A percentile compares a stretch with the other conserved stretches of the same genome.
Conservation (phyloP, 1,284 basidiomycete genomes). For the Ganoderma meredithae region DNA sequence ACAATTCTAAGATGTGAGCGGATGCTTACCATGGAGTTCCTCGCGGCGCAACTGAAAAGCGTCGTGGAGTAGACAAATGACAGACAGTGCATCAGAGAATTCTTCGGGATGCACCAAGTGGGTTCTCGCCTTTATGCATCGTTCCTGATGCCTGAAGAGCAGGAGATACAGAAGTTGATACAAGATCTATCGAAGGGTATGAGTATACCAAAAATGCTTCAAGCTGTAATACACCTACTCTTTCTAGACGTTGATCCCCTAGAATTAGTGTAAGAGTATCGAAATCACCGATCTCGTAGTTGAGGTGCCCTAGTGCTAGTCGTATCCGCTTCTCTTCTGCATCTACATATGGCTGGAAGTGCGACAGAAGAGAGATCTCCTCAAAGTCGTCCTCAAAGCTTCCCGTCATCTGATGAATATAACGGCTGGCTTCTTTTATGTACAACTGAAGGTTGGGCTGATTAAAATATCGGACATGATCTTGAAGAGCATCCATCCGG, state of each 20-base stretch:
- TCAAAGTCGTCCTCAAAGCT: not conserved
- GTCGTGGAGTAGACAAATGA: not conserved
- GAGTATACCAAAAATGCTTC: not conserved
- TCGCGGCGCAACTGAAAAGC: not conserved
- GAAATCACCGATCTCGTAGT: not conserved
- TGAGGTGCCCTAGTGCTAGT: not conserved
- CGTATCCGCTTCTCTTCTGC: not conserved
- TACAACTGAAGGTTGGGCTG: not conserved
- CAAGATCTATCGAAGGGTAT: not conserved
- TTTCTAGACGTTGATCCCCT: constrained; percentile 1
- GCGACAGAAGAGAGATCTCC: constrained; percentile 1
- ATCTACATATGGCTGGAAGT: not conserved
- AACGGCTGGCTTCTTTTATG: constrained; percentile 2
- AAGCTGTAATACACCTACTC: no score
- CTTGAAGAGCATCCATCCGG: not conserved
- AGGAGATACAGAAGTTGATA: not conserved
- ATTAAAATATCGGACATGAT: not conserved
- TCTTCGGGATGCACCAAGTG: not conserved
- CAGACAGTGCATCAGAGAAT: not conserved
- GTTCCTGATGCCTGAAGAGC: not conserved
- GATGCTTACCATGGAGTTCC: not conserved
- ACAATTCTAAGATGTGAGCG: no score
- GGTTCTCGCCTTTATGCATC: not conserved
- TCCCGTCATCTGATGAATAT: not conserved
- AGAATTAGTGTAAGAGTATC: not conserved